Conservation (phyloP, 2,329 filamentous ascomycete species). For the Chaetomiaceae sp. region DNA sequence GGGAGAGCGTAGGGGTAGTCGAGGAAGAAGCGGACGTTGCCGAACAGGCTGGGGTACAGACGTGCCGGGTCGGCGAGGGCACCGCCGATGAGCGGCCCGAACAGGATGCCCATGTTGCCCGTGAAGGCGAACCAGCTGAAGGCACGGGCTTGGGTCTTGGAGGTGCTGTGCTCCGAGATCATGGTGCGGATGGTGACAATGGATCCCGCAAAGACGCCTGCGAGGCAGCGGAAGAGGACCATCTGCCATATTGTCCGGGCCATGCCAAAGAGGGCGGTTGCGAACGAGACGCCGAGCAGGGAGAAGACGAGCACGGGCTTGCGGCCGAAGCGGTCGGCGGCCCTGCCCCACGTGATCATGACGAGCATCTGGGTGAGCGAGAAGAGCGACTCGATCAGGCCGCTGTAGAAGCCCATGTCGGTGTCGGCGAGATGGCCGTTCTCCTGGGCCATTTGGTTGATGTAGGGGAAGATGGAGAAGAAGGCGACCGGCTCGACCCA, state of each 20-base stretch:
- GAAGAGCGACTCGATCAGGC: slow-evolving; percentile 70
- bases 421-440: slow-evolving; percentile 56
- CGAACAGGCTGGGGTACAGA: slow-evolving; percentile 58
- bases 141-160: slow-evolving; percentile 63
- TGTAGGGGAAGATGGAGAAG: slow-evolving; percentile 76
- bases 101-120: slow-evolving; percentile 67
- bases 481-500: slow-evolving; percentile 75
- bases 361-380: slow-evolving; percentile 71
- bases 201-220: slow-evolving; percentile 69
- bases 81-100: slow-evolving; percentile 68
- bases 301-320: slow-evolving; percentile 68
- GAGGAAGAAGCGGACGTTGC: slow-evolving; percentile 51
- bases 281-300: slow-evolving; percentile 56
- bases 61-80: slow-evolving; percentile 60
- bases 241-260: slow-evolving; percentile 66
- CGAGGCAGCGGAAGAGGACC: slow-evolving; percentile 65
- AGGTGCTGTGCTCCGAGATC: slow-evolving; percentile 67
- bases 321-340: slow-evolving; percentile 63
- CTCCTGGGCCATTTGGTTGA: slow-evolving; percentile 69
- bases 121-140: slow-evolving; percentile 76
- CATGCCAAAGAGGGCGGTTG: slow-evolving; percentile 63
- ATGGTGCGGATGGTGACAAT: slow-evolving; percentile 72
- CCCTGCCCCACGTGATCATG: slow-evolving; percentile 69
- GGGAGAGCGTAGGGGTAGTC: slow-evolving; percentile 63
- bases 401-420: slow-evolving; percentile 77